Evolutionary conservation across 1,284 basidiomycete genomes (phyloP).

Genomic region (Ustilago vetiveriae): DNA sequence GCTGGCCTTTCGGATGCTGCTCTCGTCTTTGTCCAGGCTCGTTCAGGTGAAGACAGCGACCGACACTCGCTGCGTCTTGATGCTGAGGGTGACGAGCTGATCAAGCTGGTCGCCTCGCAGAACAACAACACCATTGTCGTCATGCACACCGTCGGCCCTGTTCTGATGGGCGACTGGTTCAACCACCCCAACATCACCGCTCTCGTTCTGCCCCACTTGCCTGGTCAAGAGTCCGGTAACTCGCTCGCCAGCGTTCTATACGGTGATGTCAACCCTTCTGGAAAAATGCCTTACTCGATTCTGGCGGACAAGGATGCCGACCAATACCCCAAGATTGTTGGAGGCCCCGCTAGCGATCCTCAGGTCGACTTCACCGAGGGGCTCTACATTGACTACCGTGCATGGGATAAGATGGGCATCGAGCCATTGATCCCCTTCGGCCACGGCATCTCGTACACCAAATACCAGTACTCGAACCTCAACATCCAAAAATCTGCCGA

Average conservation of each 20-base stretch:
- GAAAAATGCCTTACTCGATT: constrained; percentile 46
- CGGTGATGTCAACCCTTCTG: constrained; percentile 39
- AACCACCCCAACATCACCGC: constrained; percentile 48
- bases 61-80: constrained; percentile 66
- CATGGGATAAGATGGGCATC: constrained; percentile 76
- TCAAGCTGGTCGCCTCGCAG: constrained; percentile 64
- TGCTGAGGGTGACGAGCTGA: constrained; percentile 65
- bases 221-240: constrained; percentile 45
- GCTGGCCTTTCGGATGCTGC: constrained; percentile 32
- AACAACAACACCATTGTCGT: constrained; percentile 82
- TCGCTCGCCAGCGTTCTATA: constrained; percentile 40
- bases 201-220: constrained; percentile 35
- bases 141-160: constrained; percentile 72
- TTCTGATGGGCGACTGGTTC: constrained; percentile 47
- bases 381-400: constrained; percentile 75
- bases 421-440: constrained; percentile 79
- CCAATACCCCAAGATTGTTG: constrained; percentile 66
- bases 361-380: constrained; percentile 76
- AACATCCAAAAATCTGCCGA: constrained; percentile 21
- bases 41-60: constrained; percentile 68
- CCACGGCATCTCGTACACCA: constrained; percentile 84
- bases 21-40: constrained; percentile 67
- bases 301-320: constrained; percentile 20
- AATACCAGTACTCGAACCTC: constrained; percentile 70
- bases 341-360: constrained; percentile 64